Base-by-base conservation (phyloP, 2,329 filamentous ascomycete species). In the Penicillium occitanis region DNA sequence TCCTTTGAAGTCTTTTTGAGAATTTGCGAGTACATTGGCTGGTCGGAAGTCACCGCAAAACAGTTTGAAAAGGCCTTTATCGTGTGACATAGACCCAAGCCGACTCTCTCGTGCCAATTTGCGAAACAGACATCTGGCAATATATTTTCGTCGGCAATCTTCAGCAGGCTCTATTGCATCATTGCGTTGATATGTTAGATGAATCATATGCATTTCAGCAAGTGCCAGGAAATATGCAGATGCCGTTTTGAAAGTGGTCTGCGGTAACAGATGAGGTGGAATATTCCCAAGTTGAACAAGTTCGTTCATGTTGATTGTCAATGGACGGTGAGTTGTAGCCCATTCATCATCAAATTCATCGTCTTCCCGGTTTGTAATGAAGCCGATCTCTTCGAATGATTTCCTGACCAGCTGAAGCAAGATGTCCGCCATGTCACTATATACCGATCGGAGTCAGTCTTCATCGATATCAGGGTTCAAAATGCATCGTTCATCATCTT, bases 201-300 rank as follows among this genome's bases (percentile, higher is more conserved):
- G 79, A 25, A 71, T 71, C 4, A 84, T 70, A 53, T 84, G 77
- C 67, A 80, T 73, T 8, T 81, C 75, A 2, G 81, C 78, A 5
- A 82, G 70, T 0, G 73, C 74, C 22, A 63, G 59, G 46, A 78
- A 80, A 73, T 80, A 83, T 11, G 76, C 75, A n/a, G 77, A 75
- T 1, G 77, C 71, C 10, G 71, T 71, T 3, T 63, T 17, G 66
- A 75, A 81, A 2, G 69, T 11, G 40, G 58, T 58, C 3, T 25
- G n/a, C 5, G 19, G 44, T 13, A 48, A 8, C 4, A 48, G 4
- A 48, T 22, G 1, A 4, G 44, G 4, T 25, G 19, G 44, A 48
- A 48, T 25, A 22, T 48, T 48, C 44, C 44, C 19, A 11, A 48
- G 44, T 14, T 25, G 19, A 2, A 48, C 11, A 25, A 48, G 3